Evolutionary conservation across 768 basidiomycete genomes (phyloP), one percentile per base, ranked within the genome.

Genomic region (Gloeopeniophorella convolvens): DNA sequence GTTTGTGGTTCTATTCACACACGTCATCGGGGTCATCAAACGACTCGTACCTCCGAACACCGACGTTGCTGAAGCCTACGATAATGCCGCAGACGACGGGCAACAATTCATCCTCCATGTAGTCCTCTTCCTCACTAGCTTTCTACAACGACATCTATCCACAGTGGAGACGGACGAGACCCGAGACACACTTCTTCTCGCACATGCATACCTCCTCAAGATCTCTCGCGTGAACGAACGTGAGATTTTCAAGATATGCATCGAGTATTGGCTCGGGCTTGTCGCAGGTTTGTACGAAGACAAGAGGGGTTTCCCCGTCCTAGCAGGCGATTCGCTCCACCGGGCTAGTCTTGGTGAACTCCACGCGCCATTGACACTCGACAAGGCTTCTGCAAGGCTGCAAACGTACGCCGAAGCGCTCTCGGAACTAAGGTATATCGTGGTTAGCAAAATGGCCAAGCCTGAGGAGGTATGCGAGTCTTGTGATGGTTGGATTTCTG

Each of bases 361-460:
- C 4, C 76, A 75, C 39, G 73, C 79, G 34, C 76, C 77, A 8
- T 74, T 74, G 59, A 84, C 71, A 78, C 70, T 89, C 21, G 80
- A 79, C 55, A 83, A 85, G 41, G 82, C 87, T 73, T 79, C 85
- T 3, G 64, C 94, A 59, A 73, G 96, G 59, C 94, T 96, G 76
- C 90, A 91, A 65, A 88, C 96, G 52, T 99, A 98, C 64, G 83
- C 84, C 54, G 94, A 98, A 58, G 92, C 98, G 10, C 72, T 99
- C 45, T 92, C 88, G 26, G 95, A 99, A 65, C 66, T 99, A 59
- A 79, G 96, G 36, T 68, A 97, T 52, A 94, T 98, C 37, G 92
- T 99, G 62, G 95, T 98, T 59, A 94, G 96, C 69, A 80, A 90
- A 60, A 99, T 99, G 96, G 96, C 97, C 57, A 99, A 98, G 66